Conservation (phyloP, 2,329 filamentous ascomycete genomes). For the Pleomassaria siparia region DNA sequence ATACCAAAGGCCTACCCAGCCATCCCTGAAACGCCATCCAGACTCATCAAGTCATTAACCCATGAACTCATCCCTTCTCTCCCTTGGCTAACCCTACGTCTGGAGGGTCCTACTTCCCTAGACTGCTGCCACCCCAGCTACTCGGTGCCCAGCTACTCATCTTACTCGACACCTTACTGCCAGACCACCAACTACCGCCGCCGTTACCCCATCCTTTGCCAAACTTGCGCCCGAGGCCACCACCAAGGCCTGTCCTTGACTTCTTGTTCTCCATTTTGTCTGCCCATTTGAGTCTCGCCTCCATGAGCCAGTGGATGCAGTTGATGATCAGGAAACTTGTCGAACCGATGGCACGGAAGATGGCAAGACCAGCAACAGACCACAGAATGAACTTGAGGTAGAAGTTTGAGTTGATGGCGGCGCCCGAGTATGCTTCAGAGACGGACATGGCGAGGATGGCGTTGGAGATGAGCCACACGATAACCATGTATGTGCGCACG, state of each 20-base stretch:
- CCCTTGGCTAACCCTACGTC: no score
- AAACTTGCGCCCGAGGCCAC: conserved; percentile 27
- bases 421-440: conserved; percentile 76
- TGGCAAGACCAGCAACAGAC: conserved; percentile 80
- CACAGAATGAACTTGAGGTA: conserved; percentile 94
- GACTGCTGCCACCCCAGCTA: conserved; percentile 36
- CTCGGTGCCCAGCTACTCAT: conserved; percentile 35
- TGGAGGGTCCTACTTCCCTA: conserved; percentile 15
- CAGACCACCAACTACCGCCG: conserved; percentile 31
- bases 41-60: no score
- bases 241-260: conserved; percentile 27
- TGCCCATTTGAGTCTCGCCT: conserved; percentile 72
- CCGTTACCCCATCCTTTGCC: conserved; percentile 36
- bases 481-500: conserved; percentile 97
- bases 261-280: conserved; percentile 38
- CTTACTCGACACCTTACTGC: conserved; percentile 39
- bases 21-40: no score
- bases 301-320: conserved; percentile 78
- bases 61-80: no score
- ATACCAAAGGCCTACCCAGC: not conserved
- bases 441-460: conserved; percentile 92
- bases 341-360: conserved; percentile 84
- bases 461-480: conserved; percentile 91
- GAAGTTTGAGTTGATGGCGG: conserved; percentile 75
- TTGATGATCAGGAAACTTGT: conserved; percentile 83